A percentile compares a stretch with the other conserved stretches of the same genome.
Evolutionary conservation across 2,329 filamentous ascomycete genomes (phyloP).

Genomic region (Madurella mycetomatis): DNA sequence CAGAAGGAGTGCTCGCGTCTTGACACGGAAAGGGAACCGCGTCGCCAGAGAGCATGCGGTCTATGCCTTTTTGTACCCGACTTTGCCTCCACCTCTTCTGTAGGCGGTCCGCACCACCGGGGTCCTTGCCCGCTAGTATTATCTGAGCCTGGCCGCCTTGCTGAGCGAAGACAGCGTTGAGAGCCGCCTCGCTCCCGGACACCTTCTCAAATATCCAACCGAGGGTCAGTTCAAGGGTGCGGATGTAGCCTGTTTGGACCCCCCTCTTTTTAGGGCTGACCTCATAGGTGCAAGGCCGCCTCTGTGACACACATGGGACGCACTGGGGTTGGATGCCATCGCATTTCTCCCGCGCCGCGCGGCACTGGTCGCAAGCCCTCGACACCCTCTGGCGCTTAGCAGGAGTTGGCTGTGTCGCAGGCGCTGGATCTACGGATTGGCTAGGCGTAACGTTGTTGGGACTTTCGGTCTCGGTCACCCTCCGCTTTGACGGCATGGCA

Average conservation of each 20-base stretch:
- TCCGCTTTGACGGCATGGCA: conserved; percentile 39
- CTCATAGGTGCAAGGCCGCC: conserved; percentile 65
- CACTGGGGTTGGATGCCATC: conserved; percentile 65
- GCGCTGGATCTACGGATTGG: conserved; percentile 7
- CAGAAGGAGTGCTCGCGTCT: conserved; percentile 30
- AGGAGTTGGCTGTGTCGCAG: conserved; percentile 26
- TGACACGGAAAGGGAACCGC: conserved; percentile 30
- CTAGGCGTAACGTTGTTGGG: neutral
- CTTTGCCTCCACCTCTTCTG: conserved; percentile 61
- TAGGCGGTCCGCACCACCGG: conserved; percentile 49
- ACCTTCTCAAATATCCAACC: conserved; percentile 62
- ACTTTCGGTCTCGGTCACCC: conserved; percentile 27
- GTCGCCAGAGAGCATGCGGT: conserved; percentile 53
- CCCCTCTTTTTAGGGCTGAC: conserved; percentile 71
- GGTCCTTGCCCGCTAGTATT: conserved; percentile 50
- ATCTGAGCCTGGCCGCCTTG: conserved; percentile 39
- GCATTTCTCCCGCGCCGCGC: conserved; percentile 65
- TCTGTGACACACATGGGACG: conserved; percentile 60
- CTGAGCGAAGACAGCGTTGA: conserved; percentile 50
- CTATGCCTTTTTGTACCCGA: conserved; percentile 58
- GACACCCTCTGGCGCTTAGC: conserved; percentile 62
- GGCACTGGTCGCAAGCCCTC: conserved; percentile 65
- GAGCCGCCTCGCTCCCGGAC: conserved; percentile 53
- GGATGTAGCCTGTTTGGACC: conserved; percentile 74
- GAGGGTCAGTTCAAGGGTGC: conserved; percentile 65